Evolutionary conservation across 176 grass and related monocot genomes (phyloP), one percentile per base, ranked within the genome.

Genomic region (Thalia dealbata): DNA sequence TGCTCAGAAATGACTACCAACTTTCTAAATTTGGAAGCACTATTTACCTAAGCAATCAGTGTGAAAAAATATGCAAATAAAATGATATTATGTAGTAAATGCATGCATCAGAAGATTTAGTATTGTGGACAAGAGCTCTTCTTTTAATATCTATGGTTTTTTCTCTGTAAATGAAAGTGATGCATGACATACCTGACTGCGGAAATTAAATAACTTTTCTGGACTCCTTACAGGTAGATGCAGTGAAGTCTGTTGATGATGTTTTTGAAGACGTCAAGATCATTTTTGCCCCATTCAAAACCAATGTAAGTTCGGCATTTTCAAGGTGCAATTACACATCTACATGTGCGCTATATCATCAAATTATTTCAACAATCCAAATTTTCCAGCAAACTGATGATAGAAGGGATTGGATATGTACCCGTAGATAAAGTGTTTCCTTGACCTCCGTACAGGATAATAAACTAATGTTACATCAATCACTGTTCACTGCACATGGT

Each of bases 231-330:
- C 50, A 70, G 76, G 21, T 78, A 26, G 44, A 78, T 61, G 66
- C 52, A 46, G 21, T 8, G 41, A 58, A 26, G 30, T 29, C 65
- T 25, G 10, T 70, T 61, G 66, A 70, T n/a, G 76, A 78, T 5
- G 45, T 78, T 27, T 78, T 78, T 71, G 51, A 78, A 44, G 66
- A 13, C 28, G 76, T 78, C 1, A 28, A 78, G 48, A 46, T 14
- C 48, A 54, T 54, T 52, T 72, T 72, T 72, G 25, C 50, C 13
- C 46, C 14, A 28, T 72, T 52, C 46, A 22, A 51, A 19, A 43
- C 24, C 1, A 30, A 72, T 29, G 70, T 72, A 54, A 71, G 69
- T 13, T 64, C 3, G 6, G 10, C 22, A 28, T 65, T 65, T 38
- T 58, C 54, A 58, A 58, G 54, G 18, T 15, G 52, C 52, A 44